These are phyloP conservation scores for Geotrichum ghanense DNA, from an alignment of 805 yeast species.

Conservation along the genomic window DNA sequence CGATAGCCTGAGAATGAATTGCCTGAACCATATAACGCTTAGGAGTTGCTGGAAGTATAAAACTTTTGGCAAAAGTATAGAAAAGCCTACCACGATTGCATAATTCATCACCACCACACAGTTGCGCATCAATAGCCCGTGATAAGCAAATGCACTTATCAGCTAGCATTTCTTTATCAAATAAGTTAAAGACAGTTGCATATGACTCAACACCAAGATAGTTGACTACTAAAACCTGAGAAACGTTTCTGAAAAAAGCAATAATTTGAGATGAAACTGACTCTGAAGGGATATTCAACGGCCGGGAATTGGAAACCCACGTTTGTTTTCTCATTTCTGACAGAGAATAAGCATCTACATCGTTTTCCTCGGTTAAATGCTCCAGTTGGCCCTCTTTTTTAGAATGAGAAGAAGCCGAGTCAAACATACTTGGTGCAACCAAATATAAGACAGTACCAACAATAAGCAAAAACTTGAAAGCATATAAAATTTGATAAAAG, in stretches of 20 bases:
- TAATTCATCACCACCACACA: slow-evolving; percentile 26
- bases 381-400: slow-evolving; percentile 7
- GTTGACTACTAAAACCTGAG: slow-evolving; percentile 14
- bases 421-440: slow-evolving; percentile 18
- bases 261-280: slow-evolving; percentile 6
- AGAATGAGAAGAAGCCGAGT: slow-evolving; percentile 4
- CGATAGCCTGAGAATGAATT: slow-evolving; percentile 20
- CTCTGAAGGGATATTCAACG: slow-evolving; percentile 17
- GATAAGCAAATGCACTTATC: slow-evolving; percentile 12
- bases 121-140: slow-evolving; percentile 26
- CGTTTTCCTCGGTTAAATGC: background rate
- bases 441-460: slow-evolving; percentile 21
- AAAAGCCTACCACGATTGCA: slow-evolving; percentile 17
- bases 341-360: slow-evolving; percentile 5
- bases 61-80: slow-evolving; percentile 18
- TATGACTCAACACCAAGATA: slow-evolving; percentile 18
- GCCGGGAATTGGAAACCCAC: slow-evolving; percentile 20
- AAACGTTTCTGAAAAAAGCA: slow-evolving; percentile 8
- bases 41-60: slow-evolving; percentile 17
- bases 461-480: slow-evolving; percentile 17
- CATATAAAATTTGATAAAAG: slow-evolving; percentile 10
- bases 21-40: slow-evolving; percentile 20
- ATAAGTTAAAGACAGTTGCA: slow-evolving; percentile 11
- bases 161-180: slow-evolving; percentile 9
- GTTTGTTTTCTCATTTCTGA: slow-evolving; percentile 14